These are phyloP conservation scores for Alternaria incomplexa DNA, from an alignment of 2,329 filamentous ascomycete genomes.

Conservation along the genomic window DNA sequence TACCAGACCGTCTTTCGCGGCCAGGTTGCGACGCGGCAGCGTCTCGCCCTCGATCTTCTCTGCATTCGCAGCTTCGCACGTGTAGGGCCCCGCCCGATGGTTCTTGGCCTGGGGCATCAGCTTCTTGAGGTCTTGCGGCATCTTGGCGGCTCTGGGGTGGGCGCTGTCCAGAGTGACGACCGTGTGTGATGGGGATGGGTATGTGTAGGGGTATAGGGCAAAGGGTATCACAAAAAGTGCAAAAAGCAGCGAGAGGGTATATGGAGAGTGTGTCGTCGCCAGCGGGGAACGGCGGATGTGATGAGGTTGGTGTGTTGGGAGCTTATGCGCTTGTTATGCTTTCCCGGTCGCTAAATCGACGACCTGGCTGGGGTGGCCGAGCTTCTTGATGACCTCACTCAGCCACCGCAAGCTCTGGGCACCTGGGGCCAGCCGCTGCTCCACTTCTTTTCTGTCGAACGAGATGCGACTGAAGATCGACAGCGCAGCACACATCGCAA, in stretches of 20 bases:
- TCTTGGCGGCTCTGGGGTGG: constrained; percentile 24
- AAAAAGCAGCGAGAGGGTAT: constrained; percentile 18
- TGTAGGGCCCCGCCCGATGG: constrained; percentile 73
- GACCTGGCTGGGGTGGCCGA: constrained; percentile 16
- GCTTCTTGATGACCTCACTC: constrained; percentile 28
- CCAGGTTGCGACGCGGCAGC: constrained; percentile 76
- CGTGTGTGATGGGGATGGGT: constrained; percentile 18
- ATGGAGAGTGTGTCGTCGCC: constrained; percentile 23
- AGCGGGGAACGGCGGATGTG: constrained; percentile 27
- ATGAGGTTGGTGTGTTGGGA: constrained; percentile 10
- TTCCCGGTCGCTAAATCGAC: constrained; percentile 9
- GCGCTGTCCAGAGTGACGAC: constrained; percentile 5
- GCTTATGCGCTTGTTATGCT: constrained; percentile 17
- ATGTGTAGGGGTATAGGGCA: constrained; percentile 9
- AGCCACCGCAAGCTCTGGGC: constrained; percentile 10
- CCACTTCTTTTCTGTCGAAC: constrained; percentile 5
- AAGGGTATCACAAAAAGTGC: constrained; percentile 27
- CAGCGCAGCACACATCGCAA: constrained; percentile 6
- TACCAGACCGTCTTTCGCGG: constrained; percentile 73
- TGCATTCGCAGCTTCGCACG: constrained; percentile 72
- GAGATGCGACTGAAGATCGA: constrained; percentile 6
- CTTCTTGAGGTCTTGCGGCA: constrained; percentile 55
- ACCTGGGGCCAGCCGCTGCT: constrained; percentile 5
- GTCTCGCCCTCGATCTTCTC: constrained; percentile 80
- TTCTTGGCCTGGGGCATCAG: constrained; percentile 55